Base-by-base conservation (phyloP, 768 basidiomycete genomes). In the Calocybe gangraenosa region DNA sequence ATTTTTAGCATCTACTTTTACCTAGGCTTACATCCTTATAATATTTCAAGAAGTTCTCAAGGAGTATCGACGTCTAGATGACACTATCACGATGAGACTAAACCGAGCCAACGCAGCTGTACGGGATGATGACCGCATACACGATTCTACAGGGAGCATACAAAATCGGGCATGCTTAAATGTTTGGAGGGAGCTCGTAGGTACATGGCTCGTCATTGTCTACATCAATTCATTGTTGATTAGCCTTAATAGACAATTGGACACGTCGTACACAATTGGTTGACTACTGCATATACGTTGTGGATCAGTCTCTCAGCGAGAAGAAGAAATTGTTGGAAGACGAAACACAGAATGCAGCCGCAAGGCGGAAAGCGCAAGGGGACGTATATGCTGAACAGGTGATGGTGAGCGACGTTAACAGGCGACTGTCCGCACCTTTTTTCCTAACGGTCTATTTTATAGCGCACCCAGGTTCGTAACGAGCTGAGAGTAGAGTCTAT, bases 31-130 rank as follows among this genome's bases (percentile, higher is more conserved):
- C 40, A 22, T 37, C 8, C 6, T 28, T 10, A 31, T 17, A 20
- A 18, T 30, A 18, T 18, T 15, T 31, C 22, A 38, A 92, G 90
- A 89, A 49, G 78, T 92, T 56, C 70, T 92, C 62, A 81, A 73
- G 58, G 88, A 92, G 63, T 92, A 91, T 62, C 75, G 89, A 57
- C 79, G 72, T 54, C 67, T 92, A 11, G 89, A 92, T 64, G 89
- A 92, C 57, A 69, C 79, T 6, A 84, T 92, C 52, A 78, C 74
- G 32, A 87, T 89, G 83, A 74, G 90, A 25, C 63, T 91, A 37
- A 92, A 92, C 61, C 79, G 89, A 40, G 84, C 87, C 31, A 78
- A 75, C 46, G 89, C 89, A 3, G 74, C 81, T 42, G 80, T 84
- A 63, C 76, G 87, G 41, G 90, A 92, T 66, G 71, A 75, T 50